Base-by-base conservation (phyloP, 2,329 filamentous ascomycete genomes). In the Pseudogymnoascus sp. region DNA sequence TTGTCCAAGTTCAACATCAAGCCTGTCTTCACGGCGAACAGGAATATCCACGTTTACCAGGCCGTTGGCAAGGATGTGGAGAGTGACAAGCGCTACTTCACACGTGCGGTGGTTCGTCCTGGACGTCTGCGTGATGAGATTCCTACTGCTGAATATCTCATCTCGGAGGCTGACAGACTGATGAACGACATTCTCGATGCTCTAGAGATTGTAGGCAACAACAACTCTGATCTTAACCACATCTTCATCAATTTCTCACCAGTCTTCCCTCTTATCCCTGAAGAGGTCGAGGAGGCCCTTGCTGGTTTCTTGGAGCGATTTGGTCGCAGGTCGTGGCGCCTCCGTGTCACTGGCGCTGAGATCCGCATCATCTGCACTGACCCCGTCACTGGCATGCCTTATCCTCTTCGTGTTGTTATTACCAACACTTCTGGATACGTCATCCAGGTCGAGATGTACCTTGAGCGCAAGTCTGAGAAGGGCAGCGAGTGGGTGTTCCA, bases 181-280 rank as follows among this genome's bases (percentile, higher is more conserved):
- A 93, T 99, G 85, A 98, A 92, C 75, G 95, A 99, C 75, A 98
- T 99, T 73, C 86, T 98, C 62, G 95, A 99, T 75, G 95, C 95
- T 51, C 83, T 99, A 65, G 95, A 99, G 83, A 97, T 99, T 72
- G 96, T 97, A 74, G 95, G 95, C 74, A 97, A 96, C 83, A 98
- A 97, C 81, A 96, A 96, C 81, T 96, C 95, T 62, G 95, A 99
- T 82, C 84, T 99, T 75, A 99, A 99, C 83, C 95, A 99, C 80
- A 95, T 99, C 83, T 99, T 99, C 82, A 95, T 99, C 83, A 98
- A 99, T 85, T 99, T 99, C 81, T 95, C 92, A 0, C 92, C 93
- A 8, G 90, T 97, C 65, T 98, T 99, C 87, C 91, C 92, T 75
- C 86, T 99, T 60, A 83, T 92, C 73, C 93, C 95, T 3, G 80